Percentiles rank a stretch among this genome's conserved stretches.
These are phyloP conservation scores for Botryotinia narcissicola DNA, from an alignment of 2,329 filamentous ascomycete species.

Conservation along the genomic window DNA sequence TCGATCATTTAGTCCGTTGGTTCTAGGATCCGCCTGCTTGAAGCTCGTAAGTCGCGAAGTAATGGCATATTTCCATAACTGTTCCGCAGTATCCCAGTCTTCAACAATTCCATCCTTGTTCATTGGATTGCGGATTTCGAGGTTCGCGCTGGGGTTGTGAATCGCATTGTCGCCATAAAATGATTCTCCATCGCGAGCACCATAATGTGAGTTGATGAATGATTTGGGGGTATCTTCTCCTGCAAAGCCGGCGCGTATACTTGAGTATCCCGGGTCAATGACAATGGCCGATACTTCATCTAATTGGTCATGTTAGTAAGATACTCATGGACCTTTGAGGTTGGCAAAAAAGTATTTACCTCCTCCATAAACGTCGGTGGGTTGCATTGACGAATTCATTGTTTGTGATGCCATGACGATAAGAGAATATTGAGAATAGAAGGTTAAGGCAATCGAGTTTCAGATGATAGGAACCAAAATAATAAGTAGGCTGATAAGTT, in stretches of 20 bases:
- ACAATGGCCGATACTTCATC: constrained; percentile 98
- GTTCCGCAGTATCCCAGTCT: constrained; percentile 90
- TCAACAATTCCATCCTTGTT: constrained; percentile 84
- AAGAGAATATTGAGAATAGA: constrained; percentile 31
- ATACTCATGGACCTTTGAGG: not conserved
- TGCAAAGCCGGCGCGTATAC: constrained; percentile 90
- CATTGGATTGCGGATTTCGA: constrained; percentile 92
- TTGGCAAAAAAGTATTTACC: constrained; percentile 43
- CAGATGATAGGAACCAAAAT: not conserved
- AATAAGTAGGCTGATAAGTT: not conserved
- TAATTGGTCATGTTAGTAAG: constrained; percentile 41
- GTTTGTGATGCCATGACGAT: constrained; percentile 55
- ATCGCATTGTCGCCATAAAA: constrained; percentile 91
- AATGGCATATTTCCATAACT: constrained; percentile 90
- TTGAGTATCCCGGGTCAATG: constrained; percentile 90
- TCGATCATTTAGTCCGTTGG: constrained; percentile 76
- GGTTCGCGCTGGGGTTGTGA: constrained; percentile 67
- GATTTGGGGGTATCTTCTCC: constrained; percentile 97
- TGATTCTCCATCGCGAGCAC: constrained; percentile 52
- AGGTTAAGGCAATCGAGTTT: not conserved
- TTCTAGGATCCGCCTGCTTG: constrained; percentile 64
- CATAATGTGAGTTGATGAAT: constrained; percentile 88
- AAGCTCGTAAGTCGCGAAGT: constrained; percentile 82
- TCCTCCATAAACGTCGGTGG: constrained; percentile 63
- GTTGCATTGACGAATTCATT: constrained; percentile 54